These are phyloP conservation scores for Rhizopogon sp. DNA, from an alignment of 768 basidiomycete species.

Conservation along the genomic window DNA sequence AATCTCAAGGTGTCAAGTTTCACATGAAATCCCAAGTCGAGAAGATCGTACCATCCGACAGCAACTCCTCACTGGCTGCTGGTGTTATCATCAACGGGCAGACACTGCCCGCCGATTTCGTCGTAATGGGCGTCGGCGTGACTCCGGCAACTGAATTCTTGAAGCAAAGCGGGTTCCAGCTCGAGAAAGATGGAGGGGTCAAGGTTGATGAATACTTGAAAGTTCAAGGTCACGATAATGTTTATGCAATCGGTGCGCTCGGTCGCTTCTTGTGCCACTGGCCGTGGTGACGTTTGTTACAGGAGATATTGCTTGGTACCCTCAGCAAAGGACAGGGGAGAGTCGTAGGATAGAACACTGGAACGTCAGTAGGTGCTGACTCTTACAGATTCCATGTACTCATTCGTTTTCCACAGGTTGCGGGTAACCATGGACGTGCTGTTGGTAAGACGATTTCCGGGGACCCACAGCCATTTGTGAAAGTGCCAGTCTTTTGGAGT, in stretches of 20 bases:
- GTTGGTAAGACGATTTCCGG: slow-evolving; percentile 77
- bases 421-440: slow-evolving; percentile 80
- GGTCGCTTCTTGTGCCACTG: neutral
- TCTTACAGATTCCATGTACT: neutral
- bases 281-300: neutral
- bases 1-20: slow-evolving; percentile 81
- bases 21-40: slow-evolving; percentile 68
- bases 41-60: slow-evolving; percentile 55
- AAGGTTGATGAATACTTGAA: slow-evolving; percentile 71
- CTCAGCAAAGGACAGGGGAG: slow-evolving; percentile 49
- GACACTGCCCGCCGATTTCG: slow-evolving; percentile 65
- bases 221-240: slow-evolving; percentile 45
- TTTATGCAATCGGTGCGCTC: slow-evolving; percentile 63
- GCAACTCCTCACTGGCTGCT: slow-evolving; percentile 48
- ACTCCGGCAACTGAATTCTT: slow-evolving; percentile 77
- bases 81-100: slow-evolving; percentile 63
- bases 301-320: slow-evolving; percentile 82
- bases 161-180: slow-evolving; percentile 58
- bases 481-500: slow-evolving; percentile 88
- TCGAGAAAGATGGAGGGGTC: slow-evolving; percentile 76
- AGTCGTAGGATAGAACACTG: slow-evolving; percentile 79
- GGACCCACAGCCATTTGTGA: slow-evolving; percentile 59
- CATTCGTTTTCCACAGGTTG: slow-evolving; percentile 44
- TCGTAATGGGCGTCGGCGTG: slow-evolving; percentile 87
- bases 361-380: slow-evolving; percentile 52